Percentiles rank a stretch among this genome's conserved stretches.
Evolutionary conservation across 768 basidiomycete species (phyloP).

Genomic region (Boletus huronensis): DNA sequence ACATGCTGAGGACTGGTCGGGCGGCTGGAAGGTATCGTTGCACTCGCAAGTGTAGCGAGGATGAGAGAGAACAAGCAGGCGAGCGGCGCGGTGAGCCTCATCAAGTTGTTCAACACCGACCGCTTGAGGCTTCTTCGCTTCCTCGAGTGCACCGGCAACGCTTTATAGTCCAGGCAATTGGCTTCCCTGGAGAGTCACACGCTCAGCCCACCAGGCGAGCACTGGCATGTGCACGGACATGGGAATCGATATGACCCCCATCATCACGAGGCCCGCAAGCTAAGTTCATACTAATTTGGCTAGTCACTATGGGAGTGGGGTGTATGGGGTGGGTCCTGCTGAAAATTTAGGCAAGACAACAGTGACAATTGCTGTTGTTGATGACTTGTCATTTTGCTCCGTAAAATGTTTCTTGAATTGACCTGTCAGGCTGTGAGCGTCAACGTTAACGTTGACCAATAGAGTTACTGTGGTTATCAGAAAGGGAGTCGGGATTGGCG

Average conservation of each 20-base stretch:
- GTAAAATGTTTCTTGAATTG: too few relatives aligned
- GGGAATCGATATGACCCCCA: neutral
- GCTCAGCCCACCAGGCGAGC: neutral
- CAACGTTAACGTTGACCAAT: too few relatives aligned
- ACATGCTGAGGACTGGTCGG: constrained; percentile 53
- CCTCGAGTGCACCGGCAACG: neutral
- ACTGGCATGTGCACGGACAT: neutral
- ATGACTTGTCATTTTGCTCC: too few relatives aligned
- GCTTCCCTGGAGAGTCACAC: neutral
- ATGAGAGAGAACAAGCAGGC: constrained; percentile 11
- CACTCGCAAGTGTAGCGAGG: constrained; percentile 8
- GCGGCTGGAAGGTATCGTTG: constrained; percentile 6
- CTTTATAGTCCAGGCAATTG: neutral
- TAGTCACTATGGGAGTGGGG: neutral
- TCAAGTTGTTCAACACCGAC: neutral
- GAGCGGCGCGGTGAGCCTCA: constrained; percentile 16
- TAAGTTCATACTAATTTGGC: neutral
- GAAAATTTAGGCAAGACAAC: too few relatives aligned
- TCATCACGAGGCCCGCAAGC: neutral
- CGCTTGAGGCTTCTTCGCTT: neutral
- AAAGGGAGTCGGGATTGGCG: too few relatives aligned
- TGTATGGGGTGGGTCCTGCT: too few relatives aligned
- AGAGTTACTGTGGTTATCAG: too few relatives aligned
- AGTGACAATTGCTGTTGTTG: too few relatives aligned
- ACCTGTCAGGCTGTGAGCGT: too few relatives aligned